Base-by-base conservation (phyloP, 192 early-diverging fungal species). In the Allomyces arbusculus region DNA sequence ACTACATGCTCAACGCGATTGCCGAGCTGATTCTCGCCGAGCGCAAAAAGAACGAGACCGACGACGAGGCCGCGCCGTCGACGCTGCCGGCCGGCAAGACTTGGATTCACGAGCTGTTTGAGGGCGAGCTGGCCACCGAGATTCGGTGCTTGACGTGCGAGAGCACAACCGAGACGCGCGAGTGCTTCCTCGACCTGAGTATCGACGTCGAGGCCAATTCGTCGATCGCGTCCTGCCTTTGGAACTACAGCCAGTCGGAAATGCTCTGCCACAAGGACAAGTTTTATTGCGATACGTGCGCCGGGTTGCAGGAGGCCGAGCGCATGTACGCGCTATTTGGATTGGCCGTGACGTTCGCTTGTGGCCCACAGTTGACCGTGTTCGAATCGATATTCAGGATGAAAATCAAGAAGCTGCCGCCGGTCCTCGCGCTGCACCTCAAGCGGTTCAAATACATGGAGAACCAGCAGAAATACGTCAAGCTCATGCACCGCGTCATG, bases 391-490 rank as follows among this genome's bases (percentile, higher is more conserved):
- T 7, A 65, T 65, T 22, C 65, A 87, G 94, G 65, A 96, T 99
- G 94, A 95, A 94, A 67, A 89, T 99, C 40, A 91, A 92, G 74
- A 74, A 81, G 63, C 73, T 94, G 58, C 96, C 96, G 8, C 96
- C 95, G 67, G 89, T 99, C 40, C 75, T 99, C 24, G 94, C 91
- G 0, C 78, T 99, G 40, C 96, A 99, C 67, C 74, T 99, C 40
- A 99, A 99, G 72, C 83, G 96, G 40, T 99, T 99, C 76, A 99
- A 99, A 72, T 99, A 91, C 74, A 90, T 94, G 70, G 92, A 99
- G 67, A 79, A 86, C 20, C 77, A 93, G 70, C 86, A 90, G 50
- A 80, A 90, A 63, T 89, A 94, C 70, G 87, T 92, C 69, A 99
- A 99, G 75, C 83, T 99, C 24, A 86, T 89, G 45, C 92, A 95